These are phyloP conservation scores for Flaveria bidentis DNA, from an alignment of 129 eudicot genomes.

Conservation along the genomic window DNA sequence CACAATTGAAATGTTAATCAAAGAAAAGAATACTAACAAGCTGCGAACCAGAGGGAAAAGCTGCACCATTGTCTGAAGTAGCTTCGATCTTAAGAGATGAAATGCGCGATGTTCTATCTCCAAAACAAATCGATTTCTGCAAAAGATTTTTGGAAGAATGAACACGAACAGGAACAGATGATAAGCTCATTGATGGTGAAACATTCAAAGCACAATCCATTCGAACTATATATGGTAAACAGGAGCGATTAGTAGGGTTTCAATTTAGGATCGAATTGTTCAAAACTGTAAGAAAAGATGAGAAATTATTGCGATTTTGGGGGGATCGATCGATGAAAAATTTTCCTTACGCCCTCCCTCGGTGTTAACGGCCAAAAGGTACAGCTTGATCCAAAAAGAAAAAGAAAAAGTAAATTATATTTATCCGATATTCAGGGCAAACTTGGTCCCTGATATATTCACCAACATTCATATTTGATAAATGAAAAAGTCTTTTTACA, in stretches of 20 bases:
- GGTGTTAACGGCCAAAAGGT: slow-evolving; percentile 32
- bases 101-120: not conserved
- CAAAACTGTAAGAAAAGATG: not conserved
- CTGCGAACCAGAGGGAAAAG: slow-evolving; percentile 34
- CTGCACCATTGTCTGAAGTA: slow-evolving; percentile 37
- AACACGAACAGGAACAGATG: slow-evolving; percentile 6
- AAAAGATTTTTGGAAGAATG: slow-evolving; percentile 17
- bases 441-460: too few relatives aligned
- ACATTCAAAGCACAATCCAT: slow-evolving; percentile 40
- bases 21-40: slow-evolving; percentile 30
- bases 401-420: not conserved
- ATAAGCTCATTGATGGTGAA: slow-evolving; percentile 29
- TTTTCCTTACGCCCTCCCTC: slow-evolving; percentile 25
- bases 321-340: slow-evolving; percentile 27
- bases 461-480: too few relatives aligned
- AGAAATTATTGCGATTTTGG: not conserved
- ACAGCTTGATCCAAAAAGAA: not conserved
- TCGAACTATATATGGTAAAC: not conserved
- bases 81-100: slow-evolving; percentile 26
- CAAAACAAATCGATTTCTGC: slow-evolving; percentile 9
- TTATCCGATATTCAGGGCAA: not conserved
- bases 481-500: too few relatives aligned
- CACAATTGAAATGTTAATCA: not conserved
- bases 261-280: not conserved
- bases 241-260: slow-evolving; percentile 15